Evolutionary conservation across 1,139 yeast genomes (phyloP).

Genomic region (Yamadazyma mexicana): DNA sequence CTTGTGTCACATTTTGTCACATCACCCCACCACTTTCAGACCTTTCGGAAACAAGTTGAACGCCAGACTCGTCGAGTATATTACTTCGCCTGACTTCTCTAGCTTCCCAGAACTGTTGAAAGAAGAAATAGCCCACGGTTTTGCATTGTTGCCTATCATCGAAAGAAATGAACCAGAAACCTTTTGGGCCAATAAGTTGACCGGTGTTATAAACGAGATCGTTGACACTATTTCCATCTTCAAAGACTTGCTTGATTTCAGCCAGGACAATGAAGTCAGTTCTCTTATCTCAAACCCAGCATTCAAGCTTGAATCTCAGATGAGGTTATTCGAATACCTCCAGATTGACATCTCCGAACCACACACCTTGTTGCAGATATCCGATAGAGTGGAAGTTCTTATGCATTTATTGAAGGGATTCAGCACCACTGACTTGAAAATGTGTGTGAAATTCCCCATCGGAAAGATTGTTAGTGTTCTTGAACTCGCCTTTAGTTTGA

Average conservation of each 20-base stretch:
- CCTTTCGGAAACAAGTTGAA: slow-evolving; percentile 70
- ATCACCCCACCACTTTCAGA: slow-evolving; percentile 78
- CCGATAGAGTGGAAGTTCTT: slow-evolving; percentile 49
- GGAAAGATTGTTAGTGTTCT: slow-evolving; percentile 51
- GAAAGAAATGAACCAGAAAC: slow-evolving; percentile 51
- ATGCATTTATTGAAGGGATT: slow-evolving; percentile 46
- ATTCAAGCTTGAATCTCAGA: slow-evolving; percentile 6
- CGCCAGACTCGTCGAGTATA: slow-evolving; percentile 38
- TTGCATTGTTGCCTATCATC: slow-evolving; percentile 59
- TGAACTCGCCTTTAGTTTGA: slow-evolving; percentile 55
- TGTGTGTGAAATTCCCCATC: slow-evolving; percentile 54
- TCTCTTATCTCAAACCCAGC: slow-evolving; percentile 18
- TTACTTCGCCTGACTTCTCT: slow-evolving; percentile 27
- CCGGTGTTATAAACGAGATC: slow-evolving; percentile 42
- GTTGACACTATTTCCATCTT: slow-evolving; percentile 55
- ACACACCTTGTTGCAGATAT: slow-evolving; percentile 47
- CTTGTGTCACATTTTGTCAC: slow-evolving; percentile 47
- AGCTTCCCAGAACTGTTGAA: slow-evolving; percentile 40
- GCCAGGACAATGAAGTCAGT: slow-evolving; percentile 50
- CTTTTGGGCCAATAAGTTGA: slow-evolving; percentile 48
- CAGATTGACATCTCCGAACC: slow-evolving; percentile 60
- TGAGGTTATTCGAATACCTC: slow-evolving; percentile 40
- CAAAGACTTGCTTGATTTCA: slow-evolving; percentile 55
- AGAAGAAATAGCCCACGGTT: slow-evolving; percentile 44
- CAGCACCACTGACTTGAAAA: slow-evolving; percentile 46